Evolutionary conservation across 2,329 filamentous ascomycete genomes (phyloP), one percentile per base, ranked within the genome.

Genomic region (Podosphaera fusca): DNA sequence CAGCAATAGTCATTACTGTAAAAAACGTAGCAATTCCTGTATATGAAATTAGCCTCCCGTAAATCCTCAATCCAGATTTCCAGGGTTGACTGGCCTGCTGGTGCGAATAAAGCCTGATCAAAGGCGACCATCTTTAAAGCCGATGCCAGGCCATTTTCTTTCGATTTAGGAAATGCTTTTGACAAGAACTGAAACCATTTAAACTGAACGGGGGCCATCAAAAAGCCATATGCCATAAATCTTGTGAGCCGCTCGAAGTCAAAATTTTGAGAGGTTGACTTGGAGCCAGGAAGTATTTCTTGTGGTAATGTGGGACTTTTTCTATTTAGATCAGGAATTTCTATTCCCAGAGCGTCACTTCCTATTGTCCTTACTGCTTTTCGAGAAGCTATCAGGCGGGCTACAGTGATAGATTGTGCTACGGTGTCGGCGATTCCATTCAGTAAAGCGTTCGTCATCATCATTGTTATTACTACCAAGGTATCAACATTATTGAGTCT

Each of bases 191-290:
- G 79, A 71, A 96, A 96, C 92, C 92, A 98, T 68, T 87, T 84
- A 73, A 94, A 95, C 69, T 96, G 90, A 36, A 95, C 65, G 0
- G 92, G 92, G 3, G 92, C 88, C 87, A 96, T 95, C 67, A 85
- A 79, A 72, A 96, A 95, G 67, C 88, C 88, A 69, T 96, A 98
- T 4, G 86, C 84, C 87, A 96, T 95, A 74, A 96, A 98, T 53
- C 92, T 78, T 1, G 87, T 90, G 61, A 95, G 74, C 54, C 92
- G 81, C 72, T 96, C 92, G 65, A 96, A 96, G 70, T 98, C 90
- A 67, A 98, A 96, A 0, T 87, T 81, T 2, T 87, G 85, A 34
- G 88, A 85, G 0, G 84, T 75, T 9, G 69, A 66, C 63, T 76
- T 79, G 35, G 77, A 77, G 36, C 79, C 74, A 58, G 81, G 78